Percentiles rank a stretch among this genome's conserved stretches.
These are phyloP conservation scores for Limnanthes douglasii DNA, from an alignment of 345 rosid species.

Conservation along the genomic window DNA sequence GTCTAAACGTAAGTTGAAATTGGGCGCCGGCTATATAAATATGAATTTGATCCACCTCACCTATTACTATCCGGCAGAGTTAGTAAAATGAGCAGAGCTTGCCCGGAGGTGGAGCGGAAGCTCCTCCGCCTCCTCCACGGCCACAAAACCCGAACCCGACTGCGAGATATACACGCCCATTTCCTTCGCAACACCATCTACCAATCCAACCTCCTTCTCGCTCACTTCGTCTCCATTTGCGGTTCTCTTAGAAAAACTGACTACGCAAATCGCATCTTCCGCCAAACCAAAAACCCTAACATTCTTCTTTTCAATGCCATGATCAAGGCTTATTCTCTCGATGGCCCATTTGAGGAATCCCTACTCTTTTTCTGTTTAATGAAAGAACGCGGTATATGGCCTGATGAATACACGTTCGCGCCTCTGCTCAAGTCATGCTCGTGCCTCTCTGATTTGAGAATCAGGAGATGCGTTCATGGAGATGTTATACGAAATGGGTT, in stretches of 20 bases:
- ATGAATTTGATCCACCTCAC: no score
- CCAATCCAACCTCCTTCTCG: conserved; percentile 37
- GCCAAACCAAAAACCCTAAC: conserved; percentile 27
- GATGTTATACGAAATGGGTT: conserved; percentile 33
- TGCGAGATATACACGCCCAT: conserved; percentile 53
- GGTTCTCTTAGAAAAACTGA: conserved; percentile 28
- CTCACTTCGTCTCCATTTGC: conserved; percentile 64
- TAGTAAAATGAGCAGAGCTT: conserved; percentile 1
- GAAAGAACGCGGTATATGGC: conserved; percentile 37
- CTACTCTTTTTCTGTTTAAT: conserved; percentile 27
- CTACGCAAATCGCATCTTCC: conserved; percentile 31
- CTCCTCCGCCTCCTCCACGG: conserved; percentile 50
- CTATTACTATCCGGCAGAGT: no score
- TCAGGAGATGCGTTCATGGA: conserved; percentile 37
- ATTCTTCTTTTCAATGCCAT: conserved; percentile 43
- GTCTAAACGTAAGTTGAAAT: no score
- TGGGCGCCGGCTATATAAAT: no score
- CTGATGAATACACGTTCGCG: conserved; percentile 60
- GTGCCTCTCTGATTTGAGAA: conserved; percentile 12
- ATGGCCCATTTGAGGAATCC: conserved; percentile 32
- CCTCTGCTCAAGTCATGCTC: conserved; percentile 60
- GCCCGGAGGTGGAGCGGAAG: conserved; percentile 21
- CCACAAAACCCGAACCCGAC: conserved; percentile 31
- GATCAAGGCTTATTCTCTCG: conserved; percentile 45
- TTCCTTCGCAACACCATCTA: conserved; percentile 43